Conservation (phyloP, 1,284 basidiomycete species). For the Cryptococcus maquisensis region DNA sequence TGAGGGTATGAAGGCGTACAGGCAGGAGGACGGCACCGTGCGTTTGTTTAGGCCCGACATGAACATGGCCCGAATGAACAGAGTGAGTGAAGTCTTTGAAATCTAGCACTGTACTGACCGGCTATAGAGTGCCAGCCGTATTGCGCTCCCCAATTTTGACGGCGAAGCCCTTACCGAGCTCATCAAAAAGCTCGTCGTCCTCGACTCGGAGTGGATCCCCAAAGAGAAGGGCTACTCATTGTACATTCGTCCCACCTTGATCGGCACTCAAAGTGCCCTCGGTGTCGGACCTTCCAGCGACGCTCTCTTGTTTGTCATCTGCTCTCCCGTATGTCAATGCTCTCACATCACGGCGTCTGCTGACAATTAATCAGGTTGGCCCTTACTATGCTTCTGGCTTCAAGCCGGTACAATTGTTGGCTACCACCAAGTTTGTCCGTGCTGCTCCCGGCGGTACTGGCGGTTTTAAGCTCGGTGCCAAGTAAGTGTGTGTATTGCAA, state of each 20-base stretch:
- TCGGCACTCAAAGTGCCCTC: slow-evolving; percentile 83
- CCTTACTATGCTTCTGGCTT: slow-evolving; percentile 94
- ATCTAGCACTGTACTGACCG: not conserved
- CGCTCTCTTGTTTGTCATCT: slow-evolving; percentile 91
- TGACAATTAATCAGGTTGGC: slow-evolving; percentile 53
- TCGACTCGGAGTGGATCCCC: slow-evolving; percentile 93
- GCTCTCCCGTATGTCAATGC: slow-evolving; percentile 60
- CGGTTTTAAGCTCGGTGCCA: slow-evolving; percentile 84
- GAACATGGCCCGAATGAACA: slow-evolving; percentile 77
- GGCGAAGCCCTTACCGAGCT: slow-evolving; percentile 72
- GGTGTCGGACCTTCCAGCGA: slow-evolving; percentile 84
- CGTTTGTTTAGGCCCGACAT: slow-evolving; percentile 94
- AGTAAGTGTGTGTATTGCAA: slow-evolving; percentile 45
- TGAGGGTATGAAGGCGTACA: slow-evolving; percentile 96
- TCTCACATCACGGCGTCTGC: not conserved
- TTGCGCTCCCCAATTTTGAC: slow-evolving; percentile 63
- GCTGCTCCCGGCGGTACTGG: slow-evolving; percentile 91
- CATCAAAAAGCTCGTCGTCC: slow-evolving; percentile 79
- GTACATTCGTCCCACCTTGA: slow-evolving; percentile 74
- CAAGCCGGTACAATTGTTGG: slow-evolving; percentile 90
- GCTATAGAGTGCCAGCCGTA: slow-evolving; percentile 42
- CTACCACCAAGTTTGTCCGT: slow-evolving; percentile 84
- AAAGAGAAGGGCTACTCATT: slow-evolving; percentile 82
- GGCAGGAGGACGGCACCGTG: slow-evolving; percentile 69
- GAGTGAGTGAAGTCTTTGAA: slow-evolving; percentile 26